Evolutionary conservation across 176 grass and related monocot genomes (phyloP), one percentile per base, ranked within the genome.

Genomic region (Oryza meyeriana): DNA sequence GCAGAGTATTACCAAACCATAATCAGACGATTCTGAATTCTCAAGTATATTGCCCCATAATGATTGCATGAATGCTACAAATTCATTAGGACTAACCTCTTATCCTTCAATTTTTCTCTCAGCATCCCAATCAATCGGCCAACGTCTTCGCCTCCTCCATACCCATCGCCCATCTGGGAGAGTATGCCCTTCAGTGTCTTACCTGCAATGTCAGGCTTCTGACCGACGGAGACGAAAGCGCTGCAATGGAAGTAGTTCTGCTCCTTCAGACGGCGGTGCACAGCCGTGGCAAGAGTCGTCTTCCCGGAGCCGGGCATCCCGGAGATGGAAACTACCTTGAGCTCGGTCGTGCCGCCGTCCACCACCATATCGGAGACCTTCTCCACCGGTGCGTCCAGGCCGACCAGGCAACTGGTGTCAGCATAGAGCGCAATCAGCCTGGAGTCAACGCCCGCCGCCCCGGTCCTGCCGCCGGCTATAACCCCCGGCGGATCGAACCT

Each of bases 231-330:
- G 12, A 88, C 61, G 7, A 42, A 47, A 10, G 67, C 80, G 11
- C 1, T 3, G 34, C 75, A 55, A 1, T 59, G 0, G 59, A 88
- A 88, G 24, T 0, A 1, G 1, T 17, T 18, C 2, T 66, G 6
- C 44, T 24, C 28, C 25, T 2, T 0, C 20, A 83, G 14, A 13
- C 24, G 68, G 10, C 6, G 16, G 47, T 36, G 65, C 2, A 83
- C 72, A 24, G 10, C 67, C n/a, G 5, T 14, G 16, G 68, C 80
- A 18, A 88, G 75, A 10, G 86, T 83, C 35, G 86, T 88, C 86
- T 88, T 88, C 75, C 86, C 86, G 10, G 86, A 31, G 13, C 86
- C 86, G 8, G 80, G 80, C 59, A 83, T 88, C 34, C 80, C 80
- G 25, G 42, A 59, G 26, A 88, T 79, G 66, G 74, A 72, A 0